A percentile compares a stretch with the other conserved stretches of the same genome.
Conservation (phyloP, 305 asterid genomes). For the Caryopteris hybrid region DNA sequence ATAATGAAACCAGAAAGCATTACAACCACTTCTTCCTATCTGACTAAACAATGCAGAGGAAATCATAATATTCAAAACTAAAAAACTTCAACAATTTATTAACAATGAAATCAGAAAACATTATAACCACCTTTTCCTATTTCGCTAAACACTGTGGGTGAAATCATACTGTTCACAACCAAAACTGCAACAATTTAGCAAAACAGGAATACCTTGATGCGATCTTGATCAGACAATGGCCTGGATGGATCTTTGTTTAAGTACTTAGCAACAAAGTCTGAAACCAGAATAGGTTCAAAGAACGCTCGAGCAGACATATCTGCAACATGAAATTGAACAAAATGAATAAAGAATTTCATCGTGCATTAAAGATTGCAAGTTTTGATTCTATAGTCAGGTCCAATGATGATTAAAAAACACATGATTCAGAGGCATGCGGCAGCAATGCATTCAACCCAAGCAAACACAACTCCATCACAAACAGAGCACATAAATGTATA, state of each 20-base stretch:
- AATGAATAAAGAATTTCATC: neutral
- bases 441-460: neutral
- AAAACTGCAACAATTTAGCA: neutral
- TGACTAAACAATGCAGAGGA: neutral
- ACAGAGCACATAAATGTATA: neutral
- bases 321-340: constrained; percentile 29
- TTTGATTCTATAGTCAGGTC: neutral
- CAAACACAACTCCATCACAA: neutral
- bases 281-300: constrained; percentile 50
- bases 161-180: too few species aligned
- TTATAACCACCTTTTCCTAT: too few species aligned
- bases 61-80: neutral
- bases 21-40: neutral
- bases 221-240: constrained; percentile 57
- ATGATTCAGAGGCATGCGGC: neutral
- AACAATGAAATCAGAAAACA: too few species aligned
- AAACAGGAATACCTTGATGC: constrained; percentile 45
- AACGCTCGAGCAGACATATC: constrained; percentile 83
- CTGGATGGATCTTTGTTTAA: constrained; percentile 32
- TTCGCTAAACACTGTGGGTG: too few species aligned
- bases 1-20: neutral
- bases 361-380: neutral
- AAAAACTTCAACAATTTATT: too few species aligned
- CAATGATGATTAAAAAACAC: neutral
- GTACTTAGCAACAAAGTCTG: constrained; percentile 29